Evolutionary conservation across 805 yeast species (phyloP), one percentile per base, ranked within the genome.

Genomic region (Naumovozyma dairenensis): DNA sequence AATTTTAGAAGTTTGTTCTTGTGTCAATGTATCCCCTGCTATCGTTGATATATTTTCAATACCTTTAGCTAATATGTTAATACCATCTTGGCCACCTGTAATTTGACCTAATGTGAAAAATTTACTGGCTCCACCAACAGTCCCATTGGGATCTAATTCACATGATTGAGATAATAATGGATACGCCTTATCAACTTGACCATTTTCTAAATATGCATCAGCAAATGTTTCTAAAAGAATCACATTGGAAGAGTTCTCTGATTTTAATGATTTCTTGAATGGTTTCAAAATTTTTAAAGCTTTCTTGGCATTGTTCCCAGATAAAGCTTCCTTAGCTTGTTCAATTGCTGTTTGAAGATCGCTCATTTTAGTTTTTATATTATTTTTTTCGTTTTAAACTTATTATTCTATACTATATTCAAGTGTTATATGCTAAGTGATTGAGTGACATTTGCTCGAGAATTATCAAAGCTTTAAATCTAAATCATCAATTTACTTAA

Each of bases 31-130:
- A 13, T 48, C 48, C 13, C 52, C 45, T 13, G 50, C 54, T 3
- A 37, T 33, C 10, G 28, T 34, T 7, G 57, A 53, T 2, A 45
- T 39, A 26, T 60, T 59, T 16, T 65, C 66, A 27, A 81, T 60
- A 5, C 94, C 97, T 32, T 66, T 67, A 40, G 73, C 69, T 39
- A 81, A 67, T 46, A 71, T 65, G 8, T 63, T 55, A 13, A 83
- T 52, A 7, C 96, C 97, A 44, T 75, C 80, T 13, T 42, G 46
- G 21, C 94, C 96, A 28, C 96, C 96, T 18, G 79, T 65, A 33
- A 89, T 75, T 62, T 89, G 98, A 2, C 96, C 98, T 41, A 89
- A 62, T 59, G 87, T 85, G 35, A 92, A 68, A 53, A 82, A 87
- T 60, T 86, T 87, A 51, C 83, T 94, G 10, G 76, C 77, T 3